Evolutionary conservation across 2,329 filamentous ascomycete genomes (phyloP), one percentile per base, ranked within the genome.

Genomic region (Aspergillus calidoustus): DNA sequence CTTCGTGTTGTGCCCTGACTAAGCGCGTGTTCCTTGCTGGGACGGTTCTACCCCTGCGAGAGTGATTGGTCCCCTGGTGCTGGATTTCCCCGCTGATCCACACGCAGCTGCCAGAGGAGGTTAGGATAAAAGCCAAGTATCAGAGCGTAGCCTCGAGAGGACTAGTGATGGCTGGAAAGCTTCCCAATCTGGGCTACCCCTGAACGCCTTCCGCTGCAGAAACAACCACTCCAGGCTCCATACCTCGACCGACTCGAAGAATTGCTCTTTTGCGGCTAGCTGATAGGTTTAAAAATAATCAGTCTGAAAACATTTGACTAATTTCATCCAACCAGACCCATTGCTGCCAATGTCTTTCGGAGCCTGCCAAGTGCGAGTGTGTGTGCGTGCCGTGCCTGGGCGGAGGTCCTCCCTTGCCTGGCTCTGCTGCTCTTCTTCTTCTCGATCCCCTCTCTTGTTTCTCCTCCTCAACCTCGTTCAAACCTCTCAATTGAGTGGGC

Each of bases 401-500:
- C 34, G 3, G 15, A 41, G 15, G 34, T 8, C 34, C 34, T 41
- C 34, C 31, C 50, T 53, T 44, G 43, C 50, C 50, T 55, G 41
- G 28, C 25, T 34, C 43, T 54, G 51, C 43, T 57, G 47, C 41
- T 38, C 48, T 57, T 52, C 44, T 50, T 56, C 46, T 57, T 46
- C 49, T 60, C 54, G 49, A 59, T 62, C 38, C 56, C 53, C 50
- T 62, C 57, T 52, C 30, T 52, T 7, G 54, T 46, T 43, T 17
- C 23, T 41, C 34, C 11, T 52, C 44, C 54, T 56, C 41, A 50
- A 57, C 55, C 44, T 53, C 54, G 49, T 59, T 59, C 62, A 3
- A 54, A 57, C 54, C 48, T 55, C 64, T 62, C 59, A 54, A 57
- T 30, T 60, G 63, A 59, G 59, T 61, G 65, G 61, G 53, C 61